Conservation (phyloP, 139 green algal genomes). For the Dunaliella primolecta region DNA sequence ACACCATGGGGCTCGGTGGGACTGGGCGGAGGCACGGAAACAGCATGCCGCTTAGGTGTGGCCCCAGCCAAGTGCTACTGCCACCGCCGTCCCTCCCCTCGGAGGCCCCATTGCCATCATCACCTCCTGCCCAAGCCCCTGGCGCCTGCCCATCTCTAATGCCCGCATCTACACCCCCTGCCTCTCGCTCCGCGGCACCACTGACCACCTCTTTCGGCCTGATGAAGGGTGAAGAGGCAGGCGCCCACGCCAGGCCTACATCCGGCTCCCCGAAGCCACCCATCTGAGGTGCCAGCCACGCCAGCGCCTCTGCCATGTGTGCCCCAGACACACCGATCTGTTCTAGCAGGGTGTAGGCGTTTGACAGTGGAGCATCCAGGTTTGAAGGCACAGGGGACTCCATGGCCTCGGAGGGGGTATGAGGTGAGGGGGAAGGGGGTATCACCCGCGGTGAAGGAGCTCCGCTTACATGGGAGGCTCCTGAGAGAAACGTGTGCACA, state of each 20-base stretch:
- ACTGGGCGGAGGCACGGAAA: too few species aligned
- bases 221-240: neutral
- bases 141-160: too few species aligned
- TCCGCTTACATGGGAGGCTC: neutral
- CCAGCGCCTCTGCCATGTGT: neutral
- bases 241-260: neutral
- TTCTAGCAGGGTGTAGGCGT: neutral
- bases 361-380: neutral
- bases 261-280: neutral
- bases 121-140: too few species aligned
- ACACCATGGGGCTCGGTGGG: too few species aligned
- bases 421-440: neutral
- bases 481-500: too few species aligned
- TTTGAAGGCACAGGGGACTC: neutral
- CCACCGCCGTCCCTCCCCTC: too few species aligned
- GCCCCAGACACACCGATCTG: neutral
- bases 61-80: too few species aligned
- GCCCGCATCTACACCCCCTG: too few species aligned
- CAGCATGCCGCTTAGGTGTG: too few species aligned
- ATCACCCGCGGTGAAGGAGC: neutral
- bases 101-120: too few species aligned
- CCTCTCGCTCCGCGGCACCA: too few species aligned
- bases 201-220: too few species aligned
- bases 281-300: neutral
- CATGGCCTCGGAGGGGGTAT: neutral